Conservation (phyloP, 2,329 filamentous ascomycete species). For the Curvularia hawaiiensis region DNA sequence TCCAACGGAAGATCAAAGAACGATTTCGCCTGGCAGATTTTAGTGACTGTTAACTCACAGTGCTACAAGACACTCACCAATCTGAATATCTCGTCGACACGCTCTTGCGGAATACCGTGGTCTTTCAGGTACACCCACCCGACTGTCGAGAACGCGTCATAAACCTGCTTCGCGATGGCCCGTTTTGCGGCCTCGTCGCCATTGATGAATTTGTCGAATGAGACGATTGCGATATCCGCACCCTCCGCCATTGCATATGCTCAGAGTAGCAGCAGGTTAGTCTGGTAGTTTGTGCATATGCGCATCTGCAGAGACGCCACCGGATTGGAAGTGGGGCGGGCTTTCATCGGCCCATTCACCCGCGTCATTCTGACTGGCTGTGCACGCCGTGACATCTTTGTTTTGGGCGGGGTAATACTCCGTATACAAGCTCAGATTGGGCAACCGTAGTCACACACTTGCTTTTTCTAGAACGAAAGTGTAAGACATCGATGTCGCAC, state of each 20-base stretch:
- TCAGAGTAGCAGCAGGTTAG: background rate
- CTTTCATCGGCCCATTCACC: background rate
- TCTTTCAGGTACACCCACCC: conserved; percentile 53
- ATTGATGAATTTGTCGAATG: conserved; percentile 33
- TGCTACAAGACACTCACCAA: conserved; percentile 23
- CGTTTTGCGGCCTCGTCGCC: conserved; percentile 26
- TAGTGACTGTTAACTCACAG: background rate
- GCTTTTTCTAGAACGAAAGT: no score
- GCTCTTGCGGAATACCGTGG: conserved; percentile 45
- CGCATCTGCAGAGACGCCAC: background rate
- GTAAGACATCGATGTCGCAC: no score
- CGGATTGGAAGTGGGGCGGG: background rate
- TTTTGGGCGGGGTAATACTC: no score
- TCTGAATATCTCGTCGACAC: conserved; percentile 37
- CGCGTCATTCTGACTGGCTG: no score
- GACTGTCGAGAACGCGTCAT: conserved; percentile 46
- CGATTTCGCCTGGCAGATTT: conserved; percentile 29
- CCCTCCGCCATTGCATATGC: conserved; percentile 13
- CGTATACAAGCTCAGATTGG: no score
- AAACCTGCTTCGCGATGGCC: conserved; percentile 39
- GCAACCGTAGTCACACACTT: no score
- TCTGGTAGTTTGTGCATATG: background rate
- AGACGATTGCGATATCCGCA: conserved; percentile 32
- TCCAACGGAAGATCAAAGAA: conserved; percentile 45
- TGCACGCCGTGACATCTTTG: no score